Conservation (phyloP, 2,329 filamentous ascomycete species). For the Rosellinia necatrix region DNA sequence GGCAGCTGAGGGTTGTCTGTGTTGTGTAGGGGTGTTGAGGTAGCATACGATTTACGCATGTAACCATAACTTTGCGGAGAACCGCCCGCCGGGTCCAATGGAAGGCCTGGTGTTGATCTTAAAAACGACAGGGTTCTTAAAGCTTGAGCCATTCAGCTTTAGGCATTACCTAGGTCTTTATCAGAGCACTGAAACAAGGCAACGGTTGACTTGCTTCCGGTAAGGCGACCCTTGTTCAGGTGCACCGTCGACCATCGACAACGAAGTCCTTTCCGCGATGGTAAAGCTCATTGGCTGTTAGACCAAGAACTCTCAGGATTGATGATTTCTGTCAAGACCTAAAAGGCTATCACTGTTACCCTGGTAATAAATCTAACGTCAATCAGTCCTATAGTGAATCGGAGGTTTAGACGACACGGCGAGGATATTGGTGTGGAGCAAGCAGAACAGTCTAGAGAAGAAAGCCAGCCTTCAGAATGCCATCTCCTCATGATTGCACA, state of each 20-base stretch:
- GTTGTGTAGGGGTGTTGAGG: constrained; percentile 2
- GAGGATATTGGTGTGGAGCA: background rate
- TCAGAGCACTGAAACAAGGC: constrained; percentile 18
- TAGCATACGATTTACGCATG: constrained; percentile 14
- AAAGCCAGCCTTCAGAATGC: background rate
- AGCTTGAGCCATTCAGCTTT: constrained; percentile 21
- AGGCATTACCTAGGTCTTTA: constrained; percentile 12
- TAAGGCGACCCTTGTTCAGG: constrained; percentile 24
- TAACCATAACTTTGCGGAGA: constrained; percentile 23
- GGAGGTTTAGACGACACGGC: no score
- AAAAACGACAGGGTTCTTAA: constrained; percentile 14
- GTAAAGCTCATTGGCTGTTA: constrained; percentile 3
- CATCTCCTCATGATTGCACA: background rate
- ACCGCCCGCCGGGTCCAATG: constrained; percentile 16
- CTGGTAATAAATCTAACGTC: no score
- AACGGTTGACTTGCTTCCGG: constrained; percentile 19
- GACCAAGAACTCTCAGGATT: background rate
- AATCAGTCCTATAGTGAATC: no score
- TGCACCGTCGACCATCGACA: constrained; percentile 1
- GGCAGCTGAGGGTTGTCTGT: background rate
- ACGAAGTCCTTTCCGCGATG: background rate
- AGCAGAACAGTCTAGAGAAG: background rate
- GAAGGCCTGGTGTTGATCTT: constrained; percentile 2
- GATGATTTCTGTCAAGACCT: no score
- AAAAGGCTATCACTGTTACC: no score